phyloP scores from a whole-genome alignment of 2,329 filamentous ascomycete species.

The Stemphylium lycopersici region DNA sequence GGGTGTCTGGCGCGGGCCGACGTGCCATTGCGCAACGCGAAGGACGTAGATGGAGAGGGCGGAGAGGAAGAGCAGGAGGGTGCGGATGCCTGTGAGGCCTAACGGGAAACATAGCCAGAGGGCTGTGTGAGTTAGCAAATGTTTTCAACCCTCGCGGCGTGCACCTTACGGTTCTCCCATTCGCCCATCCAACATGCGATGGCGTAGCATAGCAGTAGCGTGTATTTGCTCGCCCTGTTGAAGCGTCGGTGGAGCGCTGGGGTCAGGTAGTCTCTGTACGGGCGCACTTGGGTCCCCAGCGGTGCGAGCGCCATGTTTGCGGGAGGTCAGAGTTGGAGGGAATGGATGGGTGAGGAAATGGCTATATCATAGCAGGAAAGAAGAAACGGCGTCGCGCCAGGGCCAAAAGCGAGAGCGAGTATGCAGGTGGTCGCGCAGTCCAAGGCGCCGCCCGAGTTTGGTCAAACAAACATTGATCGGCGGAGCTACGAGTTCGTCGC shows the following conservation, averaged over 20 bases:
- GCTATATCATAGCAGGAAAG: constrained; percentile 34
- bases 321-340: constrained; percentile 26
- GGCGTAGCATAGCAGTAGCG: constrained; percentile 74
- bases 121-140: constrained; percentile 56
- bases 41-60: constrained; percentile 81
- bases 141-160: not conserved
- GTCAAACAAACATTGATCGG: constrained; percentile 36
- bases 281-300: constrained; percentile 57
- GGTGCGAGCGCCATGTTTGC: constrained; percentile 34
- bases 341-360: constrained; percentile 28
- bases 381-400: constrained; percentile 13
- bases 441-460: constrained; percentile 21
- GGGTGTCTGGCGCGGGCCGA: constrained; percentile 65
- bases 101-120: constrained; percentile 89
- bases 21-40: constrained; percentile 81
- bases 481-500: constrained; percentile 23
- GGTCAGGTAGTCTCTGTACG: constrained; percentile 89
- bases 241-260: constrained; percentile 88
- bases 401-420: constrained; percentile 11
- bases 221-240: constrained; percentile 73
- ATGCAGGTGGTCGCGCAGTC: constrained; percentile 4
- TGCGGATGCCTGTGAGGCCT: constrained; percentile 74
- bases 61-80: constrained; percentile 75
- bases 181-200: constrained; percentile 73
- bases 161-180: constrained; percentile 67